These are phyloP conservation scores for Kokia cookei DNA, from an alignment of 441 rosid species.

Conservation along the genomic window DNA sequence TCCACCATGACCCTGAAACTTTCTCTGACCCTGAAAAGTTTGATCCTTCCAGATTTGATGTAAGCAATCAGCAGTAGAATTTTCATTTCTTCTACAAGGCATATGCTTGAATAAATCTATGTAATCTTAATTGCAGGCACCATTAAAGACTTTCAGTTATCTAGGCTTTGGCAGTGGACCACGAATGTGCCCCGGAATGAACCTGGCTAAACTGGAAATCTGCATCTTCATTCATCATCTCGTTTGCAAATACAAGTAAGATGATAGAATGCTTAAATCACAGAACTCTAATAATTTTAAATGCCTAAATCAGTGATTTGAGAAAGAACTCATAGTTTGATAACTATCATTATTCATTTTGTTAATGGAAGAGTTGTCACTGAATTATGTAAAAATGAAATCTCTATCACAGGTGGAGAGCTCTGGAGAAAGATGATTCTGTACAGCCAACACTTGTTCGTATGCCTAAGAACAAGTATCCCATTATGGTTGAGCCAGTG, in stretches of 20 bases:
- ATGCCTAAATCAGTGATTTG: neutral
- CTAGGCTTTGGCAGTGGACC: conserved; percentile 71
- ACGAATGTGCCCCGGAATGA: conserved; percentile 62
- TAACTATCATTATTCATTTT: no score
- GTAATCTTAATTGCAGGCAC: conserved; percentile 25
- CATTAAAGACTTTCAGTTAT: conserved; percentile 41
- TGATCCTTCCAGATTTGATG: conserved; percentile 50
- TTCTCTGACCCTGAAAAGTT: conserved; percentile 44
- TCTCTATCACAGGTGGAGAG: conserved; percentile 38
- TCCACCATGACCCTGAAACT: conserved; percentile 48
- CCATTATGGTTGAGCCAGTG: conserved; percentile 36
- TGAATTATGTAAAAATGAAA: neutral
- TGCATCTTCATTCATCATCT: conserved; percentile 58
- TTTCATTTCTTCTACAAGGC: neutral
- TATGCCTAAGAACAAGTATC: conserved; percentile 58
- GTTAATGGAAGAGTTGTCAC: no score
- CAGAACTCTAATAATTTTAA: neutral
- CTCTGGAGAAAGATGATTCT: conserved; percentile 44
- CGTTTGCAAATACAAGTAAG: conserved; percentile 56
- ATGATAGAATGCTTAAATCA: neutral
- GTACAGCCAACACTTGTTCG: conserved; percentile 62
- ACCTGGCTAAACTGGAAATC: conserved; percentile 61
- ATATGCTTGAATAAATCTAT: neutral
- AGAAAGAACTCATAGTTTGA: no score
- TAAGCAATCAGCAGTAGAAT: conserved; percentile 9